These are phyloP conservation scores for Vitis hybrid DNA, from an alignment of 177 flowering plant species.

Conservation along the genomic window DNA sequence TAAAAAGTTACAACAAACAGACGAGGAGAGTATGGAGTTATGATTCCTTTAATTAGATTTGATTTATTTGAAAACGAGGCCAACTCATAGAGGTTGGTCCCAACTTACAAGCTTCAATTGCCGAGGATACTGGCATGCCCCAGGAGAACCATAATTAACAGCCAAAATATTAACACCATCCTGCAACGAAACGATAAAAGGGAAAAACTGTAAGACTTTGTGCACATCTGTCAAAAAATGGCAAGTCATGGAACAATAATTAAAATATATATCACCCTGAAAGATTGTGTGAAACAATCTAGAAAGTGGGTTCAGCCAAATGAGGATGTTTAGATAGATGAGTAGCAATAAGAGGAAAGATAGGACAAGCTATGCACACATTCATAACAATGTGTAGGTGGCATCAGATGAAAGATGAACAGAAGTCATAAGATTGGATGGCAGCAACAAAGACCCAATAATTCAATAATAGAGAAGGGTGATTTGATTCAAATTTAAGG, in stretches of 20 bases:
- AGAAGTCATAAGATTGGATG: no score
- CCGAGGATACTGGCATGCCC: conserved; percentile 83
- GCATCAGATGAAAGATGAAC: no score
- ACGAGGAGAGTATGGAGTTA: background rate
- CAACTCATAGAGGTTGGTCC: conserved; percentile 1
- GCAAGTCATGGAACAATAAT: background rate
- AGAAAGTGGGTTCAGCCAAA: no score
- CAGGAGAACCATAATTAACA: conserved; percentile 87
- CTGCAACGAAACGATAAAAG: conserved; percentile 37
- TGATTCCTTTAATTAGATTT: background rate
- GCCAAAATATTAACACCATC: conserved; percentile 86
- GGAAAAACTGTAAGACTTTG: background rate
- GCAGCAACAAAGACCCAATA: background rate
- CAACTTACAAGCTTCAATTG: conserved; percentile 65
- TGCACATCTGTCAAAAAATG: background rate
- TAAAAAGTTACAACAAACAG: background rate
- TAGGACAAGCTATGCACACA: no score
- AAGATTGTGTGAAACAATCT: no score
- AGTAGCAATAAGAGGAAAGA: no score
- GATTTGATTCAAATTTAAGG: no score
- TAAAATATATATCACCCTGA: background rate
- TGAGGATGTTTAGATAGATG: no score
- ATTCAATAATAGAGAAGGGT: no score
- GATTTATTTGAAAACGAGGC: background rate
- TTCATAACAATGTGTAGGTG: no score